Percentiles rank a stretch among this genome's conserved stretches.
Evolutionary conservation across 164 flowering plant genomes (phyloP).

Genomic region (Nymphaea thermarum): DNA sequence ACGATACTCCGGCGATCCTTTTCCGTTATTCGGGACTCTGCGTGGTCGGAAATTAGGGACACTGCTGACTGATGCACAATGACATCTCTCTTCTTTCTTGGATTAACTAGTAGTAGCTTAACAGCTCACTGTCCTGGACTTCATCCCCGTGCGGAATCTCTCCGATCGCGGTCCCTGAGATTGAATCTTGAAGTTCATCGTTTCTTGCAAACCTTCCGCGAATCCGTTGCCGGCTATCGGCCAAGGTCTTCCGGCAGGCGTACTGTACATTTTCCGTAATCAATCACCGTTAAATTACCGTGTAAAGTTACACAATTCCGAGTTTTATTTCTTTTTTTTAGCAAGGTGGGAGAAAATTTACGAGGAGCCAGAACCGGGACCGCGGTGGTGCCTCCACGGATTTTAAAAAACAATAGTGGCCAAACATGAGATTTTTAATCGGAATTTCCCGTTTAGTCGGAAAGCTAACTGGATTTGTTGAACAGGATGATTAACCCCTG

Average conservation of each 20-base stretch:
- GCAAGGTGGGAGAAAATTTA: background rate
- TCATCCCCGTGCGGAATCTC: background rate
- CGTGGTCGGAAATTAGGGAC: background rate
- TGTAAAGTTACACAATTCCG: background rate
- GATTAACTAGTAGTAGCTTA: background rate
- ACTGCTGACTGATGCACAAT: background rate
- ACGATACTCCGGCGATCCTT: too few relatives aligned
- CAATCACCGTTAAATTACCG: background rate
- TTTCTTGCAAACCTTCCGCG: conserved; percentile 97
- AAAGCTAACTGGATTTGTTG: too few relatives aligned
- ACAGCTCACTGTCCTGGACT: background rate
- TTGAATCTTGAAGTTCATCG: conserved; percentile 55
- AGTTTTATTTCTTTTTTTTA: background rate
- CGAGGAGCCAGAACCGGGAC: too few relatives aligned
- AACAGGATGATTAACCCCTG: background rate
- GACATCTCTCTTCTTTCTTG: background rate
- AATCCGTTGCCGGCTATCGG: conserved; percentile 91
- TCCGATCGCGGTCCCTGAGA: background rate
- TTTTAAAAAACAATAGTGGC: too few relatives aligned
- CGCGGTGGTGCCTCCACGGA: too few relatives aligned
- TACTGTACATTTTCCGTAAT: conserved; percentile 30
- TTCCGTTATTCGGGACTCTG: too few relatives aligned
- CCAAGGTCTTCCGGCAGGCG: conserved; percentile 94
- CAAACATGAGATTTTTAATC: too few relatives aligned
- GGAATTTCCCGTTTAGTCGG: too few relatives aligned